phyloP scores from a whole-genome alignment of 176 grass and related monocot species.

The Hordeum marinum region DNA sequence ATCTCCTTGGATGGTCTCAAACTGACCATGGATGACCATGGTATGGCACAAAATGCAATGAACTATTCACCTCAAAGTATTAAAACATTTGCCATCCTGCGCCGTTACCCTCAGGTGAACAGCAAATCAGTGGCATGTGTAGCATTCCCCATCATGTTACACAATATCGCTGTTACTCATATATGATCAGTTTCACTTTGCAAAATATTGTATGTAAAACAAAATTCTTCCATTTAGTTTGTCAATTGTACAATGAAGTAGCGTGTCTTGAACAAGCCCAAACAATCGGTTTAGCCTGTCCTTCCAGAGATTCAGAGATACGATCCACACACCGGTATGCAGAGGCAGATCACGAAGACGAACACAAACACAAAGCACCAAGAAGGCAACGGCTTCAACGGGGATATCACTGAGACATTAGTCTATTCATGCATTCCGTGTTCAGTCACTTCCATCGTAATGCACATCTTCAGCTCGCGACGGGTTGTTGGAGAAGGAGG shows the following conservation, averaged over 20 bases:
- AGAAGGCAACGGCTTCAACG: background rate
- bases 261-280: background rate
- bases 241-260: background rate
- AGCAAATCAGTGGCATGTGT: background rate
- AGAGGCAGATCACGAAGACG: background rate
- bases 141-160: background rate
- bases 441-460: background rate
- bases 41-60: too few relatives aligned
- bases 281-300: background rate
- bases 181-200: background rate
- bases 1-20: background rate
- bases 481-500: slow-evolving; percentile 28
- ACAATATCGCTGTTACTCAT: background rate
- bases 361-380: background rate
- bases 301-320: background rate
- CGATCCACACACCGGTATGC: background rate
- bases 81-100: background rate
- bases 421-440: background rate
- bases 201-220: background rate
- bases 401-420: background rate
- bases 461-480: background rate
- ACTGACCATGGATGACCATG: background rate
- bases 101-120: too few relatives aligned
- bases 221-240: background rate
- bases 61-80: background rate